phyloP scores from a whole-genome alignment of 257 asterid species.

The Apocynum venetum region DNA sequence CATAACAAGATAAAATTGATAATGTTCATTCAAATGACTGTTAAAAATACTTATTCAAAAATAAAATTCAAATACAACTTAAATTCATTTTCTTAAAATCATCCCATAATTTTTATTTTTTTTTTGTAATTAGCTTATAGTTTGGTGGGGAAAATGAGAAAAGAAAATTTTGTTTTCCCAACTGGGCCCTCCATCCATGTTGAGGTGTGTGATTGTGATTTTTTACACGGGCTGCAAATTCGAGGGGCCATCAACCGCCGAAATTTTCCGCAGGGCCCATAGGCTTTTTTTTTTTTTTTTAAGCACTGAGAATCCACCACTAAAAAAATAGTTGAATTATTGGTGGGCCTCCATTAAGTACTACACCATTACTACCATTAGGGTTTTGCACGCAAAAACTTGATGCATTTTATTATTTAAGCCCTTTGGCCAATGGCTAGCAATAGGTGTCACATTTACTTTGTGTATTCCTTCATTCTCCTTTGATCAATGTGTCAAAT shows the following conservation, averaged over 20 bases:
- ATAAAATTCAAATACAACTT: too few species aligned
- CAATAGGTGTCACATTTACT: not conserved
- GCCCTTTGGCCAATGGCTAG: not conserved
- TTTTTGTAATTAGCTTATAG: too few species aligned
- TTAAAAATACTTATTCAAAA: too few species aligned
- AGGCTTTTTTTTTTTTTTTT: not conserved
- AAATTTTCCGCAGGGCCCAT: conserved; percentile 6
- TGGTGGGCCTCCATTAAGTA: not conserved
- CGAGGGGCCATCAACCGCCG: not conserved
- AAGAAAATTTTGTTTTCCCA: not conserved
- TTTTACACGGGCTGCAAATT: not conserved
- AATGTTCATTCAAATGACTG: too few species aligned
- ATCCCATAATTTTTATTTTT: too few species aligned
- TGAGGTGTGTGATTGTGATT: not conserved
- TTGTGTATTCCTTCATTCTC: not conserved
- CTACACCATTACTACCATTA: not conserved
- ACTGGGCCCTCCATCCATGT: not conserved
- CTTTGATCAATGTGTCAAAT: not conserved
- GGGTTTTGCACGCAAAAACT: not conserved
- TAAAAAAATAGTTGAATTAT: too few species aligned
- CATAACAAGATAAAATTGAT: too few species aligned
- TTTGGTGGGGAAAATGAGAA: too few species aligned
- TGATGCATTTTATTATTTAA: too few species aligned
- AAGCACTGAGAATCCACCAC: too few species aligned
- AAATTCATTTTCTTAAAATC: too few species aligned